Percentiles rank a stretch among this genome's conserved stretches.
phyloP scores from a whole-genome alignment of 1,284 basidiomycete species.

The Ustilago esculenta region DNA sequence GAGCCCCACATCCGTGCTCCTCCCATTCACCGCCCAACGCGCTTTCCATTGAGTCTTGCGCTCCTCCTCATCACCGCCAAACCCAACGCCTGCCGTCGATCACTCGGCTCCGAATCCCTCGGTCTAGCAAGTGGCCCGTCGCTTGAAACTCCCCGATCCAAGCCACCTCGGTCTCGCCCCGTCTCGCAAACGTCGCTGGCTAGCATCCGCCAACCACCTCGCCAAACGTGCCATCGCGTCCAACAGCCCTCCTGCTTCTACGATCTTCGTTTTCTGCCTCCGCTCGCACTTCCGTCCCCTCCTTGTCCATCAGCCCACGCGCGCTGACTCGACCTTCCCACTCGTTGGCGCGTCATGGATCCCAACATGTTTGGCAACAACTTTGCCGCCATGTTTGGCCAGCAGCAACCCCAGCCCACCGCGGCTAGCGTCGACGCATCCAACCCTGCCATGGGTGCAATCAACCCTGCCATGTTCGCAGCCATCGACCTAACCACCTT shows the following conservation, averaged over 20 bases:
- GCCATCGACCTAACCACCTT: conserved; percentile 40
- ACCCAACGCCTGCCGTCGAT: no score
- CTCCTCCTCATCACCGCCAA: no score
- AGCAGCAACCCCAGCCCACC: conserved; percentile 26
- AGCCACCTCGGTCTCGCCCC: no score
- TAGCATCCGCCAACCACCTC: neutral
- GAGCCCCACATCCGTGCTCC: neutral
- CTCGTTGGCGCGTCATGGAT: conserved; percentile 40
- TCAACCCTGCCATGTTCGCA: conserved; percentile 50
- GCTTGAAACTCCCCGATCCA: no score
- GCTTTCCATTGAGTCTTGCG: no score
- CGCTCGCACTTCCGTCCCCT: no score
- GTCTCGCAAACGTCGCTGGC: neutral
- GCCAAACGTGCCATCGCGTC: no score
- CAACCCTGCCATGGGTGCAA: conserved; percentile 26
- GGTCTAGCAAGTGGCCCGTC: no score
- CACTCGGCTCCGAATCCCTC: no score
- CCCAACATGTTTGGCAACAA: conserved; percentile 52
- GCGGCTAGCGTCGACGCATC: conserved; percentile 30
- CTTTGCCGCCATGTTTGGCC: conserved; percentile 48
- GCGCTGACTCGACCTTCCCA: conserved; percentile 21
- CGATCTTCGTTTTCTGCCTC: no score
- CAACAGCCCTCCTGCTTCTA: neutral
- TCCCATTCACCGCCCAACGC: neutral
- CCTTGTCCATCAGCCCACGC: conserved; percentile 24